A percentile compares a stretch with the other conserved stretches of the same genome.
Conservation (phyloP, 257 asterid species). For the Fraxinus pennsylvanica region DNA sequence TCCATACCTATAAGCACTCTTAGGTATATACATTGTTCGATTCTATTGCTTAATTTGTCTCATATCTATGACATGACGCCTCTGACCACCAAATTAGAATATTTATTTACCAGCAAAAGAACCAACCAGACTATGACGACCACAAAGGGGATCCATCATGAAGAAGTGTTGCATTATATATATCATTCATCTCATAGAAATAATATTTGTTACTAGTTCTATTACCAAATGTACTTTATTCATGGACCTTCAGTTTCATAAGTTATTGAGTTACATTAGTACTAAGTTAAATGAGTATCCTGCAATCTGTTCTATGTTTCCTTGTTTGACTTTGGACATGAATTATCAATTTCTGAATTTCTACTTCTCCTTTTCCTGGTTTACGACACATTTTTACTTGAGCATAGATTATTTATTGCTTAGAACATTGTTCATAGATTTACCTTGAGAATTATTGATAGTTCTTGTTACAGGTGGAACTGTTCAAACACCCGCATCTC, state of each 20-base stretch:
- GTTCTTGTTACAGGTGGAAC: constrained; percentile 61
- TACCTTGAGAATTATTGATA: neutral
- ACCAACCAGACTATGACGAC: no score
- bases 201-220: neutral
- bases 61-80: no score
- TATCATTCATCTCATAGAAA: neutral
- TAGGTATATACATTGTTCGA: neutral
- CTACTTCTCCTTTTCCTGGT: neutral
- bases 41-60: no score
- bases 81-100: no score
- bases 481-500: constrained; percentile 84
- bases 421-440: neutral
- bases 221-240: neutral
- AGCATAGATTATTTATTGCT: neutral
- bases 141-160: no score
- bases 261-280: neutral
- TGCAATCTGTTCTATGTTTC: neutral
- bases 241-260: neutral
- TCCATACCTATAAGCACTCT: neutral
- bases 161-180: no score
- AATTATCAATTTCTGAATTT: neutral
- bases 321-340: neutral
- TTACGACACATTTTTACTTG: neutral
- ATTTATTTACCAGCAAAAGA: no score
- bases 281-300: neutral